Conservation (phyloP, 805 yeast species). For the Pichia eremophila region DNA sequence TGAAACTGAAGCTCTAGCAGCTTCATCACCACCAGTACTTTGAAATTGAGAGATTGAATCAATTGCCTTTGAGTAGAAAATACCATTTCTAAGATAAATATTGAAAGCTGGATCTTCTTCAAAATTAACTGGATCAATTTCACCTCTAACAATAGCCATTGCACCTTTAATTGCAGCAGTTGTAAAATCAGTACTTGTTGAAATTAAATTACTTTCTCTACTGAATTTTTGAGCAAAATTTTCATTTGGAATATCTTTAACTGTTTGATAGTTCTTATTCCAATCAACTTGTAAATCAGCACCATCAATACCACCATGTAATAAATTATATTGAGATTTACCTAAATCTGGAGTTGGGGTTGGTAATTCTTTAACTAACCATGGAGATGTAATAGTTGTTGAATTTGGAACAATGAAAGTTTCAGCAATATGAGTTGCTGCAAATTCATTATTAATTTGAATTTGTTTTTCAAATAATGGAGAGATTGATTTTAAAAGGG, state of each 20-base stretch:
- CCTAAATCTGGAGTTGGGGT: slow-evolving; percentile 42
- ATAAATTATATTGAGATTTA: slow-evolving; percentile 46
- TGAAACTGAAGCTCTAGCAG: slow-evolving; percentile 69
- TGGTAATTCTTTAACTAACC: slow-evolving; percentile 44
- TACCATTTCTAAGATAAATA: slow-evolving; percentile 70
- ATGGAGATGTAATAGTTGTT: slow-evolving; percentile 58
- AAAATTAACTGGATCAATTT: slow-evolving; percentile 73
- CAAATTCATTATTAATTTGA: slow-evolving; percentile 37
- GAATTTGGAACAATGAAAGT: slow-evolving; percentile 55
- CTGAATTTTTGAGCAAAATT: slow-evolving; percentile 53
- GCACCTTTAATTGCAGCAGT: slow-evolving; percentile 74
- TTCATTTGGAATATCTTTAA: slow-evolving; percentile 58
- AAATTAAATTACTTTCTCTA: slow-evolving; percentile 67
- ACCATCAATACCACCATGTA: slow-evolving; percentile 51
- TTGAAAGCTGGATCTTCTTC: slow-evolving; percentile 51
- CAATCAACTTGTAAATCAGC: slow-evolving; percentile 60
- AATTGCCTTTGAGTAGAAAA: slow-evolving; percentile 75
- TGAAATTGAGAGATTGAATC: slow-evolving; percentile 61
- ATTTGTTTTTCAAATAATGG: slow-evolving; percentile 50
- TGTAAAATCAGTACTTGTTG: slow-evolving; percentile 68
- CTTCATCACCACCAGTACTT: slow-evolving; percentile 69
- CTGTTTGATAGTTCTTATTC: slow-evolving; percentile 84
- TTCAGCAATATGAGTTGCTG: slow-evolving; percentile 39
- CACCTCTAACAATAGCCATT: slow-evolving; percentile 62
- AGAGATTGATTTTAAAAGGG: slow-evolving; percentile 56